These are phyloP conservation scores for Dendrothele bispora DNA, from an alignment of 768 basidiomycete species.

Conservation along the genomic window DNA sequence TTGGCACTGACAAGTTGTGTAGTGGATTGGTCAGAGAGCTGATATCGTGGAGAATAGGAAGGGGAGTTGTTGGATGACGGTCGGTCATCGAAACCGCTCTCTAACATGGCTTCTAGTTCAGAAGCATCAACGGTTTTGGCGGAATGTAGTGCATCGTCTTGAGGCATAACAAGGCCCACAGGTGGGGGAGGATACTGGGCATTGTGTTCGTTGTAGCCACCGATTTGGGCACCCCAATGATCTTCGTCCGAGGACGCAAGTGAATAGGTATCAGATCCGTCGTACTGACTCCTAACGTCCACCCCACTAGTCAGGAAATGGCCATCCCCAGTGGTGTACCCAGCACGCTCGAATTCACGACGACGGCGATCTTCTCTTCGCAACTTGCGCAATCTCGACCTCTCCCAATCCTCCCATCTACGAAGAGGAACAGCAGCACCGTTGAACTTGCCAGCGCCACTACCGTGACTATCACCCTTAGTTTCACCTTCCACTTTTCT, in stretches of 20 bases:
- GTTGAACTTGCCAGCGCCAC: constrained; percentile 50
- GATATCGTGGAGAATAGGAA: constrained; percentile 55
- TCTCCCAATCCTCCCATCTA: constrained; percentile 99
- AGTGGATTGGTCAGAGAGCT: constrained; percentile 53
- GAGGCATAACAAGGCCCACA: constrained; percentile 56
- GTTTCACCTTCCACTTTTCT: constrained; percentile 95
- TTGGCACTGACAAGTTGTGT: constrained; percentile 46
- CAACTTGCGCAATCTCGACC: constrained; percentile 88
- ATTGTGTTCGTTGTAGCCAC: constrained; percentile 90
- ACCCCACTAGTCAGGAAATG: constrained; percentile 62
- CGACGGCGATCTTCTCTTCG: constrained; percentile 83
- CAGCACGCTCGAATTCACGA: constrained; percentile 77
- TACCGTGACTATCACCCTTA: constrained; percentile 77
- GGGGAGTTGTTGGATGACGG: constrained; percentile 46
- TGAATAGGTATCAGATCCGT: constrained; percentile 80
- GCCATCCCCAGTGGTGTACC: constrained; percentile 61
- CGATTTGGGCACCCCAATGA: constrained; percentile 94
- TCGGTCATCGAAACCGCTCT: constrained; percentile 82
- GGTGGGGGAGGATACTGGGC: constrained; percentile 83
- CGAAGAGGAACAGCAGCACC: constrained; percentile 80
- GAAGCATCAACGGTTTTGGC: constrained; percentile 59
- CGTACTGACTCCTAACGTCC: constrained; percentile 63
- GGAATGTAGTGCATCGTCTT: constrained; percentile 33
- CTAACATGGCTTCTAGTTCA: constrained; percentile 91
- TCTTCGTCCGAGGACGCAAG: constrained; percentile 90